These are phyloP conservation scores for Francoa sonchifolia DNA, from an alignment of 441 rosid genomes.

Conservation along the genomic window DNA sequence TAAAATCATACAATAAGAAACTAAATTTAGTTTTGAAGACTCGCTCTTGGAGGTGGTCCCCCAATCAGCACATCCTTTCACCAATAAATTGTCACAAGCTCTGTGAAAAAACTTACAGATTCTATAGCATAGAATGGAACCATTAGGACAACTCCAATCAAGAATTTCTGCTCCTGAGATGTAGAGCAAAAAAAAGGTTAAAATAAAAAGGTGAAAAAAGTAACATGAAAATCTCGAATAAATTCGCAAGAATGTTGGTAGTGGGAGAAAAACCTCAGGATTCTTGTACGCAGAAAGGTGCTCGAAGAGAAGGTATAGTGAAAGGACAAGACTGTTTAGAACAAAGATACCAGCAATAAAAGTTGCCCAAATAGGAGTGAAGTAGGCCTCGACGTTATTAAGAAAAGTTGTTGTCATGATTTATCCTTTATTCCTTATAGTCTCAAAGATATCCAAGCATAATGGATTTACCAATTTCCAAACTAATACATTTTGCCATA, in stretches of 20 bases:
- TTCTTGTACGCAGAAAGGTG: conserved; percentile 93
- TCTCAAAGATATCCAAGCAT: conserved; percentile 20
- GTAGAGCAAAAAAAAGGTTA: conserved; percentile 1
- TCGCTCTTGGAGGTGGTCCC: too few species aligned
- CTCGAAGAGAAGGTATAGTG: conserved; percentile 73
- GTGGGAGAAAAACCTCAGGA: conserved; percentile 60
- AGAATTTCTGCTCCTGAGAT: conserved; percentile 89
- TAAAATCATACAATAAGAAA: too few species aligned
- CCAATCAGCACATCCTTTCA: too few species aligned
- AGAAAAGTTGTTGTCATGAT: conserved; percentile 37
- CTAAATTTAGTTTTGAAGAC: too few species aligned
- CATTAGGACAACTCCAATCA: conserved; percentile 95
- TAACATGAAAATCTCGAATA: not conserved
- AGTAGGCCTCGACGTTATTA: conserved; percentile 27
- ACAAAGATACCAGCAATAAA: conserved; percentile 49
- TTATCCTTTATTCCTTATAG: conserved; percentile 10
- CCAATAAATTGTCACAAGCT: not conserved
- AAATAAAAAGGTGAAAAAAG: conserved; percentile 2
- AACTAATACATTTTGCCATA: not conserved
- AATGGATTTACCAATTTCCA: conserved; percentile 10
- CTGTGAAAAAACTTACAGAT: conserved; percentile 45
- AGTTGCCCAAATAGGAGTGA: conserved; percentile 76
- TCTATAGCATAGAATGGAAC: conserved; percentile 94
- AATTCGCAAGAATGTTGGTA: not conserved
- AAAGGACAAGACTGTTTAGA: conserved; percentile 46